phyloP scores from a whole-genome alignment of 208 protist species.

The Trichomonas tenax region DNA sequence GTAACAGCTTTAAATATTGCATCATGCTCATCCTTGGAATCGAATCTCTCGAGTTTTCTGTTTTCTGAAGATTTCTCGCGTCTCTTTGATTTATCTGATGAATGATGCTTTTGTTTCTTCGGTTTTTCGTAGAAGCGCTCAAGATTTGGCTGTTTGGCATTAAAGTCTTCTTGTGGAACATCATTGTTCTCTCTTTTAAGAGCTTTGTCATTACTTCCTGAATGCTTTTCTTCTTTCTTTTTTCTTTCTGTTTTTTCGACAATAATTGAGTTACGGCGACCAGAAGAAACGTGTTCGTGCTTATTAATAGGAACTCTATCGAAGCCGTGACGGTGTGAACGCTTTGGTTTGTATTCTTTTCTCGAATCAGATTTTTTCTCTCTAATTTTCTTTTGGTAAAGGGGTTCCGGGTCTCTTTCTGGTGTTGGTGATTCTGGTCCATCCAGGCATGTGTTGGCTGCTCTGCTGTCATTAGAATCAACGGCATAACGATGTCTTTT shows the following conservation, averaged over 20 bases:
- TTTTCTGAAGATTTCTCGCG: background rate
- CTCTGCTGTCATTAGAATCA: background rate
- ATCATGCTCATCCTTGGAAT: background rate
- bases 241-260: too few species aligned
- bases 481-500: background rate
- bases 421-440: too few species aligned
- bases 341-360: background rate
- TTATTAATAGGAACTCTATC: background rate
- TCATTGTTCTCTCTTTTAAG: background rate
- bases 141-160: background rate
- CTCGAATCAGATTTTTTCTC: background rate
- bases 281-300: background rate
- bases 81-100: background rate
- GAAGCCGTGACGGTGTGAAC: background rate
- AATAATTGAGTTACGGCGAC: background rate
- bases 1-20: background rate
- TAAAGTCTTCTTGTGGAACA: too few species aligned
- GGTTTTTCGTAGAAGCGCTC: background rate
- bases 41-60: background rate
- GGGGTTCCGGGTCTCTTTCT: background rate
- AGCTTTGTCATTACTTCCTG: too few species aligned
- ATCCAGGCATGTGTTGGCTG: background rate
- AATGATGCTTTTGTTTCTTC: background rate
- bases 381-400: background rate
- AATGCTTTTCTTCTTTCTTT: background rate